These are phyloP conservation scores for Globisporangium yorkense DNA, from an alignment of 352 stramenopile species.

Conservation along the genomic window DNA sequence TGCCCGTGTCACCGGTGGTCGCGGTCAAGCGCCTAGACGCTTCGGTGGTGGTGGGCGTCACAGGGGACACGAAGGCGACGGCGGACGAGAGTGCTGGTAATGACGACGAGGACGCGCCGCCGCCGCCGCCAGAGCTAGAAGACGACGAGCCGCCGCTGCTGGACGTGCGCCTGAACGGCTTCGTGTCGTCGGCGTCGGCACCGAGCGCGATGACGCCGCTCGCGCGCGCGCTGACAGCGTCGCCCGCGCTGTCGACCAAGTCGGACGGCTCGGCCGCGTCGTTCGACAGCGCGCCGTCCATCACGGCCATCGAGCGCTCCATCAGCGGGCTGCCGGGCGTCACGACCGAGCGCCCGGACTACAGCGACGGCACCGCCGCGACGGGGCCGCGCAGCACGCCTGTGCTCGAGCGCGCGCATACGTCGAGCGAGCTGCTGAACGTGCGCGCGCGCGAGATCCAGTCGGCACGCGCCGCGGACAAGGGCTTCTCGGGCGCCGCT, in stretches of 20 bases:
- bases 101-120: background rate
- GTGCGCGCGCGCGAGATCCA: constrained; percentile 45
- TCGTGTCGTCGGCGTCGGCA: constrained; percentile 23
- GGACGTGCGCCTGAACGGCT: constrained; percentile 15
- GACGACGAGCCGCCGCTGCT: constrained; percentile 4
- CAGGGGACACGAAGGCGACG: background rate
- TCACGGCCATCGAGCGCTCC: constrained; percentile 32
- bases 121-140: background rate
- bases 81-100: background rate
- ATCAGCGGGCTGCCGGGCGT: constrained; percentile 23
- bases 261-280: constrained; percentile 34
- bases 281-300: constrained; percentile 34
- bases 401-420: constrained; percentile 63
- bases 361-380: background rate
- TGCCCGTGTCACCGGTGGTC: constrained; percentile 7
- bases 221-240: constrained; percentile 20
- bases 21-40: constrained; percentile 8
- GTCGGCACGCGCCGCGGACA: constrained; percentile 20
- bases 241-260: constrained; percentile 22
- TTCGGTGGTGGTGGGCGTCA: no score
- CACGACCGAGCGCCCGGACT: constrained; percentile 26
- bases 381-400: constrained; percentile 25
- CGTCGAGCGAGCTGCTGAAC: constrained; percentile 62
- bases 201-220: constrained; percentile 30
- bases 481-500: background rate